These are phyloP conservation scores for Metarhizium rileyi DNA, from an alignment of 2,329 filamentous ascomycete genomes.

Conservation along the genomic window DNA sequence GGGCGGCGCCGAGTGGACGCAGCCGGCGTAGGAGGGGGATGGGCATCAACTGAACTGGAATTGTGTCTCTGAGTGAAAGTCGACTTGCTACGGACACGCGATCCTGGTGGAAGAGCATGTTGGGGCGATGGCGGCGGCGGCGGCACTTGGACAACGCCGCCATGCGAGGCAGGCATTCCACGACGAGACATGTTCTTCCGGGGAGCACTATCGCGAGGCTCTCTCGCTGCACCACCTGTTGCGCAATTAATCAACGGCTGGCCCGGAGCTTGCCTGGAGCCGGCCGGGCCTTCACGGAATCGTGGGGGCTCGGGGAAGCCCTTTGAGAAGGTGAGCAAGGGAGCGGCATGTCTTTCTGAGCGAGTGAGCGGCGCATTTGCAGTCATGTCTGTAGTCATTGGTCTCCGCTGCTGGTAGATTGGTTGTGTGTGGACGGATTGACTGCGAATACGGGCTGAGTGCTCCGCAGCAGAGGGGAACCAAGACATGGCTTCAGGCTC, in stretches of 20 bases:
- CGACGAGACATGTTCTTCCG: conserved; percentile 8
- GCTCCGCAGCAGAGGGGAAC: conserved; percentile 28
- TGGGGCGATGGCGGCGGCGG: conserved; percentile 16
- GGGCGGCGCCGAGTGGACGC: conserved; percentile 18
- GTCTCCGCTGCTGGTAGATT: conserved; percentile 10
- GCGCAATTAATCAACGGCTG: conserved; percentile 39
- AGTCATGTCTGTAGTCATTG: conserved; percentile 16
- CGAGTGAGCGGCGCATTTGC: conserved; percentile 5
- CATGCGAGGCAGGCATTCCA: conserved; percentile 3
- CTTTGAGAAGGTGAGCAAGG: conserved; percentile 55
- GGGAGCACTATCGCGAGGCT: conserved; percentile 3
- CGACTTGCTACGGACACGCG: conserved; percentile 1
- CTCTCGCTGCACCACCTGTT: conserved; percentile 16
- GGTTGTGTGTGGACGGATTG: conserved; percentile 13
- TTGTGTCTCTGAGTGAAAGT: conserved; percentile 2
- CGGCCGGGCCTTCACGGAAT: conserved; percentile 40
- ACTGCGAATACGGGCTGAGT: conserved; percentile 24
- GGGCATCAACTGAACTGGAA: background rate
- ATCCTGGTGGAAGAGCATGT: conserved; percentile 10
- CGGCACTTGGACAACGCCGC: background rate
- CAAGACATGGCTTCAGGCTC: conserved; percentile 20
- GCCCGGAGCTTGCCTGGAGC: conserved; percentile 27
- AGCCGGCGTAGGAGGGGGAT: conserved; percentile 16
- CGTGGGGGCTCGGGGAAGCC: conserved; percentile 54
- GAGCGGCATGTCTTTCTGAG: conserved; percentile 35